Evolutionary conservation across 169 alveolate genomes (phyloP), one percentile per base, ranked within the genome.

Genomic region (Babesia divergens): DNA sequence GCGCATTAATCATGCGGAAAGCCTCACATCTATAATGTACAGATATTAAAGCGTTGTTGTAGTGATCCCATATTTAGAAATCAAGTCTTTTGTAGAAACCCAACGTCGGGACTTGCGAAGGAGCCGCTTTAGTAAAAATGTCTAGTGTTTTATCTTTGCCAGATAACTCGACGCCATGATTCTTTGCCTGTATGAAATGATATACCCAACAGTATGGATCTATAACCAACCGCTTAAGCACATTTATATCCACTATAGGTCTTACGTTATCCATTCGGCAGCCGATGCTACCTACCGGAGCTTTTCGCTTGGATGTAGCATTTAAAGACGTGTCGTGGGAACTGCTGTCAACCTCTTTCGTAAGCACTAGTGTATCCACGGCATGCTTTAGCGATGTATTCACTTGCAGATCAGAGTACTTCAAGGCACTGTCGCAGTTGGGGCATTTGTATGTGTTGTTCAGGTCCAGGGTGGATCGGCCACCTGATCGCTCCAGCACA

Each of bases 361-460:
- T 59, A 13, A 69, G 51, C 31, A 70, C 69, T 20, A 70, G 49
- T 3, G 69, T 32, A 28, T 80, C 76, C 28, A 80, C 77, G 28
- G 84, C 71, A 44, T 70, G 38, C 62, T 70, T 68, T 55, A 80
- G 74, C 9, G 71, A 47, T 6, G 80, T 65, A 40, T 80, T 80
- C 18, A 70, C 43, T 50, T 80, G 84, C 1, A 80, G 72, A 37
- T 80, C 83, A 9, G 82, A 31, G 49, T 49, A 40, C 5, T 47
- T 49, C 29, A 80, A 16, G 32, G 46, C 64, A 29, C 40, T 32
- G 22, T 43, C 28, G 46, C 88, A 80, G 11, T 54, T 46, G 13
- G 84, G 88, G 49, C 88, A 80, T n/a, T 7, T 9, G 65, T 59
- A 65, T n/a, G 50, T 74, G 40, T 40, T 22, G 49, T 53, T 64